phyloP scores from a whole-genome alignment of 768 basidiomycete genomes.

The Boletus tomentosulus region DNA sequence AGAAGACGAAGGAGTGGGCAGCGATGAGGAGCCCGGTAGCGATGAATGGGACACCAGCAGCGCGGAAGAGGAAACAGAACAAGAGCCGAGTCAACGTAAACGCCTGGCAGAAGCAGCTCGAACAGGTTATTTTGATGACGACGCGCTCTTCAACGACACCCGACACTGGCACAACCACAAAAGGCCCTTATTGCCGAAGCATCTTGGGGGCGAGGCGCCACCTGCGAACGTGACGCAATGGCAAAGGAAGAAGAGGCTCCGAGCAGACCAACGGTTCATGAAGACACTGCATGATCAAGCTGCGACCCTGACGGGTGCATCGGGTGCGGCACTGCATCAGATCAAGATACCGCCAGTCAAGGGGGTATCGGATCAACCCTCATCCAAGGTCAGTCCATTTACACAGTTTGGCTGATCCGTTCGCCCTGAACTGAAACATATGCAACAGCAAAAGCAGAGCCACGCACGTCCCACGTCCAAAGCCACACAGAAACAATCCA shows the following conservation, averaged over 20 bases:
- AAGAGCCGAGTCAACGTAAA: not conserved
- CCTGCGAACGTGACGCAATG: slow-evolving; percentile 30
- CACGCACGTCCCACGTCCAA: slow-evolving; percentile 25
- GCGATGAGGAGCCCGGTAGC: slow-evolving; percentile 10
- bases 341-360: slow-evolving; percentile 49
- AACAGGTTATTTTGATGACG: slow-evolving; percentile 36
- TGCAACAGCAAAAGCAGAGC: slow-evolving; percentile 14
- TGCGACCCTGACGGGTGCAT: slow-evolving; percentile 60
- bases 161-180: slow-evolving; percentile 57
- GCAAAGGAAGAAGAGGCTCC: slow-evolving; percentile 36
- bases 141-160: slow-evolving; percentile 43
- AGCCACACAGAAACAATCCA: slow-evolving; percentile 26
- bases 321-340: slow-evolving; percentile 48
- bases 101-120: not conserved
- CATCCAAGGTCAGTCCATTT: slow-evolving; percentile 10
- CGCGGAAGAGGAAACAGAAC: slow-evolving; percentile 15
- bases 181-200: slow-evolving; percentile 47
- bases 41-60: slow-evolving; percentile 22
- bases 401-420: not conserved
- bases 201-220: slow-evolving; percentile 45
- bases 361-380: slow-evolving; percentile 5
- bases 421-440: not conserved
- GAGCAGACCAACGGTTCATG: slow-evolving; percentile 56
- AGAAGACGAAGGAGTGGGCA: slow-evolving; percentile 17
- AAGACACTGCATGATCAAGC: slow-evolving; percentile 52